Base-by-base conservation (phyloP, 306 rosid species). In the Malus asiatica region DNA sequence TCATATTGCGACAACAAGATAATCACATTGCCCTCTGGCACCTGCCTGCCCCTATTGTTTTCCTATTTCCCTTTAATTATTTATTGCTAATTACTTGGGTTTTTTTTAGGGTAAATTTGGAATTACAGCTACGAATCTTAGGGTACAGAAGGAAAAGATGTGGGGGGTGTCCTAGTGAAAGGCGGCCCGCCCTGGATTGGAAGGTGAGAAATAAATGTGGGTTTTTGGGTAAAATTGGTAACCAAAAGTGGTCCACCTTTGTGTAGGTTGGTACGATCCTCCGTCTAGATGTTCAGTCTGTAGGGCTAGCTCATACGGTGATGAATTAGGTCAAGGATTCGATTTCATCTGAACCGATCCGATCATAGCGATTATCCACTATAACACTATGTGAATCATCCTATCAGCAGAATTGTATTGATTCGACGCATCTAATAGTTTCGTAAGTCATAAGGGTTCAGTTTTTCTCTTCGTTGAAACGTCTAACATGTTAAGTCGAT, bases 1-100 rank as follows among this genome's bases (percentile, higher is more conserved):
- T 81, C 80, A 45, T 59, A 71, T 52, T 18, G 82, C 74, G 81
- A 86, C 85, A 71, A 42, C 11, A 27, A 61, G 35, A 6, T 3
- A 27, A 61, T 61, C n/a, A 61, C 20, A 27, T 25, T 61, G 66
- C n/a, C 38, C 62, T 57, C 23, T 3, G 23, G 23, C 10, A 1
- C 40, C 40, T 33, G 7, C 12, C 25, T 22, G 25, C 61, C 38
- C 38, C 27, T 58, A 27, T 14, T 27, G 8, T 61, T 61, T 27
- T 61, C 30, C 38, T 5, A 3, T 29, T 33, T 48, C 3, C 2
- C 1, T 48, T 72, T 52, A 16, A 5, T 53, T 6, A 53, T 13
- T 55, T 20, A 23, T 60, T 5, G 4, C 12, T 1, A 3, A 4
- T 5, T 53, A 18, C 20, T 53, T 1, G 22, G 22, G 10, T 19